Conservation (phyloP, 768 basidiomycete genomes). For the Psilocybe cyanescens region DNA sequence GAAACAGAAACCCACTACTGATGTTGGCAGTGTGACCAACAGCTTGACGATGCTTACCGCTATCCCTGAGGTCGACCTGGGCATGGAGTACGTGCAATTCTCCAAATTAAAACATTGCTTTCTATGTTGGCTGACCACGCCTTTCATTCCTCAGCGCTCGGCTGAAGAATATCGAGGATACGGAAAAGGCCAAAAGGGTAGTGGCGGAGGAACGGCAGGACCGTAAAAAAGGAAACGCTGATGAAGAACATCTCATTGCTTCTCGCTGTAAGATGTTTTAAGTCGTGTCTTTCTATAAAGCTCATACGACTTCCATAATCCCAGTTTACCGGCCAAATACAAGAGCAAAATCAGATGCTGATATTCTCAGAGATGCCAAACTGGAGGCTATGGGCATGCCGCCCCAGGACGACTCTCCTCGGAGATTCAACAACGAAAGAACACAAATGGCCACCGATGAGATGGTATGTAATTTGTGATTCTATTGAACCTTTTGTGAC, state of each 20-base stretch:
- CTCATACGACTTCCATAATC: conserved; percentile 1
- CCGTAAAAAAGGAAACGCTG: conserved; percentile 53
- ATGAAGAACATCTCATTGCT: conserved; percentile 85
- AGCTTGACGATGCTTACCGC: conserved; percentile 96
- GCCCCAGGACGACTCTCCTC: conserved; percentile 53
- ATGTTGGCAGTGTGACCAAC: conserved; percentile 94
- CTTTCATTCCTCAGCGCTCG: conserved; percentile 58
- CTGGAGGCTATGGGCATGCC: conserved; percentile 83
- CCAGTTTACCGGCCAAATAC: conserved; percentile 86
- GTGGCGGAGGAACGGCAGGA: conserved; percentile 78
- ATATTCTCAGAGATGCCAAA: conserved; percentile 87
- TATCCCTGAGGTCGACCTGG: conserved; percentile 97
- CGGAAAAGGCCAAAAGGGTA: conserved; percentile 91
- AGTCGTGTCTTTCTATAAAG: neutral
- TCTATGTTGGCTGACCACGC: neutral
- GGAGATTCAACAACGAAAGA: conserved; percentile 54
- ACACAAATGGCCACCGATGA: conserved; percentile 92
- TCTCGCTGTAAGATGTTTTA: conserved; percentile 74
- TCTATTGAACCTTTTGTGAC: neutral
- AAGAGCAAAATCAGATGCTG: conserved; percentile 83
- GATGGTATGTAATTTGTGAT: conserved; percentile 52
- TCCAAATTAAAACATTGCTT: neutral
- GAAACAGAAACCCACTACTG: conserved; percentile 59
- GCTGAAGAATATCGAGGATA: conserved; percentile 95
- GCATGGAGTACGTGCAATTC: conserved; percentile 86